phyloP scores from a whole-genome alignment of 2,329 filamentous ascomycete species.

The Fusarium aywerte region DNA sequence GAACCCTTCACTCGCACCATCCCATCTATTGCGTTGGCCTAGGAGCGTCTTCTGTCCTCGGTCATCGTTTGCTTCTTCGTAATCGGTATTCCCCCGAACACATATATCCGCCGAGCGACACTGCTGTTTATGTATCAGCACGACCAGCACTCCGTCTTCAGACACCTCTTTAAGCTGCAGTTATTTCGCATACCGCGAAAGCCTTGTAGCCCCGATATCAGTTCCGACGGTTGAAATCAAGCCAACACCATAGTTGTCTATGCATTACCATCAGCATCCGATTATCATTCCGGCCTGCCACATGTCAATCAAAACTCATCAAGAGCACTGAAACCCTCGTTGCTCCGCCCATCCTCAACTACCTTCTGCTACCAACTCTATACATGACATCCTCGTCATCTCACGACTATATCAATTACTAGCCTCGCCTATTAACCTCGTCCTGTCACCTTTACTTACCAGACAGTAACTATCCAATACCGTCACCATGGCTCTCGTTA shows the following conservation, averaged over 20 bases:
- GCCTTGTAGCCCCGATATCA: slow-evolving; percentile 89
- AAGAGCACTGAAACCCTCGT: slow-evolving; percentile 64
- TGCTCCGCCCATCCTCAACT: slow-evolving; percentile 55
- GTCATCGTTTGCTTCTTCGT: slow-evolving; percentile 29
- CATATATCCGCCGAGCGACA: slow-evolving; percentile 50
- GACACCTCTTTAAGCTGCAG: slow-evolving; percentile 96
- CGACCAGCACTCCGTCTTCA: slow-evolving; percentile 89
- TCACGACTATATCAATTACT: slow-evolving; percentile 30
- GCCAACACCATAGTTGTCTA: slow-evolving; percentile 60
- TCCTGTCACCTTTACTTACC: slow-evolving; percentile 31
- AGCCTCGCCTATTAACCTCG: slow-evolving; percentile 34
- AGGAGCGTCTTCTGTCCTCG: slow-evolving; percentile 23
- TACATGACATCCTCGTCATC: slow-evolving; percentile 55
- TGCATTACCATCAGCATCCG: slow-evolving; percentile 65
- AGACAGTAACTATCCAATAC: slow-evolving; percentile 47
- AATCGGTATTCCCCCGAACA: slow-evolving; percentile 44
- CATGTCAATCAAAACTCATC: slow-evolving; percentile 66
- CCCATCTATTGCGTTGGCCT: slow-evolving; percentile 25
- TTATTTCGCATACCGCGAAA: slow-evolving; percentile 95
- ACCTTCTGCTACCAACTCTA: slow-evolving; percentile 48
- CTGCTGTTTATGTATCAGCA: slow-evolving; percentile 98
- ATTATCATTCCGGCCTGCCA: slow-evolving; percentile 61
- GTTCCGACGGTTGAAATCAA: slow-evolving; percentile 86
- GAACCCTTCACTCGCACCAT: slow-evolving; percentile 14
- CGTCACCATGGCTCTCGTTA: slow-evolving; percentile 93